These are phyloP conservation scores for Chlamydomonas reinhardtii DNA, from an alignment of 163 green algal genomes.

Conservation along the genomic window DNA sequence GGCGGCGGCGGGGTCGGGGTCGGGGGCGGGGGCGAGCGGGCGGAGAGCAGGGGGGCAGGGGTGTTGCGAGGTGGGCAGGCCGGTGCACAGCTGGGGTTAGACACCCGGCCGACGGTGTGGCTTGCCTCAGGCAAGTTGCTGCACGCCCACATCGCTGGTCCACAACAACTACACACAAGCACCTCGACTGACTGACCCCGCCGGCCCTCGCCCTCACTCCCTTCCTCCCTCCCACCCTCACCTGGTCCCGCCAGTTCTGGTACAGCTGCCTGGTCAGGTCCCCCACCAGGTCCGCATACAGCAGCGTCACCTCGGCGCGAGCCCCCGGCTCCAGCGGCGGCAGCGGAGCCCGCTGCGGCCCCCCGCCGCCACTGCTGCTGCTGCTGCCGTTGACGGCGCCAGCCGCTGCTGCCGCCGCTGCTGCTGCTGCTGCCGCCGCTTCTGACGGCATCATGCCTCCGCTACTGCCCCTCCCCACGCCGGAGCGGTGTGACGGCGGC, in stretches of 20 bases:
- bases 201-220: too few relatives aligned
- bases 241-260: constrained; percentile 48
- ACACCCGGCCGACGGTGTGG: too few relatives aligned
- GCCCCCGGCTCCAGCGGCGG: constrained; percentile 10
- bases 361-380: background rate
- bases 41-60: background rate
- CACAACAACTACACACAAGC: background rate
- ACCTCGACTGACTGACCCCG: background rate
- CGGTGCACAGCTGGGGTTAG: too few relatives aligned
- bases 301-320: constrained; percentile 6
- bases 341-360: background rate
- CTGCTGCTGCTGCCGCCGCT: background rate
- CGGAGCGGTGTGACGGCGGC: too few relatives aligned
- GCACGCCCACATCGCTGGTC: too few relatives aligned
- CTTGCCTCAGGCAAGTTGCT: too few relatives aligned
- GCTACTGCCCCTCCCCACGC: background rate
- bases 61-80: too few relatives aligned
- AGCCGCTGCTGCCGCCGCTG: too few relatives aligned
- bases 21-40: too few relatives aligned
- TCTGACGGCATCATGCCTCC: background rate
- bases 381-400: background rate
- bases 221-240: background rate
- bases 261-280: constrained; percentile 50
- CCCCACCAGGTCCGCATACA: constrained; percentile 23
- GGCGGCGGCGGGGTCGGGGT: background rate